A percentile compares a stretch with the other conserved stretches of the same genome.
Evolutionary conservation across 2,329 filamentous ascomycete genomes (phyloP).

Genomic region (Colletotrichum aenigma): DNA sequence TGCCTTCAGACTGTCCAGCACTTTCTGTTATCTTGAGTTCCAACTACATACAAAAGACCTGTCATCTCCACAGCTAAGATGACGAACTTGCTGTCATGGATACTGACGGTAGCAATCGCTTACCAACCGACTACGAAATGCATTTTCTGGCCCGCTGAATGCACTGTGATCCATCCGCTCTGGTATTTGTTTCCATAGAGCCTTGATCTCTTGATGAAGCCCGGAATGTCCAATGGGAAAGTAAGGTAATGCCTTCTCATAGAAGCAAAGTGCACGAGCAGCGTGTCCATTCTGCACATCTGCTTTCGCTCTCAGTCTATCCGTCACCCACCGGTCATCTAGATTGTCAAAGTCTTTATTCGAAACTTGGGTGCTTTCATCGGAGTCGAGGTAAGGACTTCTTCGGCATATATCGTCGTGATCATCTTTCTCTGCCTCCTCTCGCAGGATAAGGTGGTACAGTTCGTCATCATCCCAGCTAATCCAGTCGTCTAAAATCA

Average conservation of each 20-base stretch:
- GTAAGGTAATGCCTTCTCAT: not conserved
- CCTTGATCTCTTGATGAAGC: not conserved
- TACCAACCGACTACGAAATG: not conserved
- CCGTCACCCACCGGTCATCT: not conserved
- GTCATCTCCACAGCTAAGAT: not conserved
- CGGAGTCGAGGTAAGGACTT: fast-evolving
- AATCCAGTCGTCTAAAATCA: not conserved
- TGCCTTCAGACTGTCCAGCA: not conserved
- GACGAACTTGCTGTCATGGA: not conserved
- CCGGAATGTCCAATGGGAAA: not conserved
- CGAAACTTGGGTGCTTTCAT: not conserved
- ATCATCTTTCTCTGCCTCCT: not conserved
- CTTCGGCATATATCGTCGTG: not conserved
- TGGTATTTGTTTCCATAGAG: not conserved
- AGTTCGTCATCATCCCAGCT: not conserved
- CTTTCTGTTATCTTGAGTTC: not conserved
- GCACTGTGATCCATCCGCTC: not conserved
- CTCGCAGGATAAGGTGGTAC: not conserved
- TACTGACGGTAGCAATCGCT: not conserved
- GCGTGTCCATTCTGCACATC: not conserved
- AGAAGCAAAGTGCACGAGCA: not conserved
- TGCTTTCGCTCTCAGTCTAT: not conserved
- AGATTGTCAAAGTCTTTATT: not conserved
- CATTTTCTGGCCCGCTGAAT: not conserved
- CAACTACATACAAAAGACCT: not conserved